These are phyloP conservation scores for Pseudogymnoascus sp. DNA, from an alignment of 2,329 filamentous ascomycete species.

Conservation along the genomic window DNA sequence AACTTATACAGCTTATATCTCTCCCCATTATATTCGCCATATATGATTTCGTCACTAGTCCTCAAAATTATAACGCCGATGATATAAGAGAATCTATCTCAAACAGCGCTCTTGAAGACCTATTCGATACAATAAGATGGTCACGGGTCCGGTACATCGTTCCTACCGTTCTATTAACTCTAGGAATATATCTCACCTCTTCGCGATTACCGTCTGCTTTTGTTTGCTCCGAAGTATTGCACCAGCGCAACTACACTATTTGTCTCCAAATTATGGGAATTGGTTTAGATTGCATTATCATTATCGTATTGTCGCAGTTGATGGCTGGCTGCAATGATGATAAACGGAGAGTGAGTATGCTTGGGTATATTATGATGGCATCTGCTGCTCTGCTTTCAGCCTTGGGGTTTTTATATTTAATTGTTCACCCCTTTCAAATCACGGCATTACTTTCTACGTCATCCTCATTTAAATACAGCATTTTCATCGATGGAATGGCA, in stretches of 20 bases:
- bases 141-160: constrained; percentile 11
- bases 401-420: neutral
- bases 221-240: constrained; percentile 1
- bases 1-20: neutral
- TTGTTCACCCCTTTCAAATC: neutral
- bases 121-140: constrained; percentile 6
- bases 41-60: constrained; percentile 6
- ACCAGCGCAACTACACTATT: neutral
- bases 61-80: neutral
- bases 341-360: constrained; percentile 2
- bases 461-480: neutral
- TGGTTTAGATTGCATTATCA: constrained; percentile 8
- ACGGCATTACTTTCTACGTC: neutral
- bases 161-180: constrained; percentile 8
- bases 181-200: constrained; percentile 2
- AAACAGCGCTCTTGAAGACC: constrained; percentile 10
- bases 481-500: constrained; percentile 1
- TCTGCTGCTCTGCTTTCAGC: constrained; percentile 1
- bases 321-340: constrained; percentile 7
- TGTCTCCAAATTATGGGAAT: constrained; percentile 7
- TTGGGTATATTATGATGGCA: neutral
- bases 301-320: neutral
- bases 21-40: constrained; percentile 10
- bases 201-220: neutral
- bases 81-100: constrained; percentile 9